phyloP scores from a whole-genome alignment of 1,284 basidiomycete genomes.

The Fomitopsis palustris region DNA sequence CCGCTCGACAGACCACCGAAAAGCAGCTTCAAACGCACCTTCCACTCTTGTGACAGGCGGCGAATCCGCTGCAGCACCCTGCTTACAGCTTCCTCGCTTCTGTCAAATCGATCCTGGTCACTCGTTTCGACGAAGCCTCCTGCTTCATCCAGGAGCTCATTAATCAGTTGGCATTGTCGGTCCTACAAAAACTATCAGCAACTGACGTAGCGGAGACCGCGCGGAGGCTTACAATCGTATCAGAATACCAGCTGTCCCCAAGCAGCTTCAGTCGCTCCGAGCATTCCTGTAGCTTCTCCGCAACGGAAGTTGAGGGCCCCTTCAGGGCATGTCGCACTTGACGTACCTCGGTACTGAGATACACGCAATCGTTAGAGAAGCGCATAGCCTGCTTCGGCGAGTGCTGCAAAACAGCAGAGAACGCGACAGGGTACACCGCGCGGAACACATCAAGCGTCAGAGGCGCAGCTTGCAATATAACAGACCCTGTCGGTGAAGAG shows the following conservation, averaged over 20 bases:
- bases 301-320: conserved; percentile 27
- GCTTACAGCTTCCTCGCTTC: conserved; percentile 72
- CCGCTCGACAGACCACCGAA: background rate
- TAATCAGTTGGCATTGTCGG: conserved; percentile 40
- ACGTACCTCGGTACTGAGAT: conserved; percentile 52
- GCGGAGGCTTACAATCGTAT: conserved; percentile 52
- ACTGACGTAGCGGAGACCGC: background rate
- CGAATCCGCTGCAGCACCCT: conserved; percentile 68
- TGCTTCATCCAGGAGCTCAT: conserved; percentile 54
- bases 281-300: conserved; percentile 49
- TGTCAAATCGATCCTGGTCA: conserved; percentile 74
- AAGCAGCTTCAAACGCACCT: conserved; percentile 44
- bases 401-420: conserved; percentile 46
- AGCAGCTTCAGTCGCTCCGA: conserved; percentile 46
- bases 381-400: conserved; percentile 68
- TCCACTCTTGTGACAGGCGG: conserved; percentile 64
- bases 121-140: conserved; percentile 72
- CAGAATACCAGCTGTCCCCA: conserved; percentile 65
- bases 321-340: conserved; percentile 30
- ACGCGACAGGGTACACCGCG: conserved; percentile 76
- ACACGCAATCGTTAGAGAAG: conserved; percentile 85
- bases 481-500: conserved; percentile 39
- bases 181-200: conserved; percentile 27
- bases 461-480: conserved; percentile 59
- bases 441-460: conserved; percentile 80